Percentiles rank a stretch among this genome's conserved stretches.
phyloP scores from a whole-genome alignment of 2,329 filamentous ascomycete species.

The Lasiodiplodia gonubiensis region DNA sequence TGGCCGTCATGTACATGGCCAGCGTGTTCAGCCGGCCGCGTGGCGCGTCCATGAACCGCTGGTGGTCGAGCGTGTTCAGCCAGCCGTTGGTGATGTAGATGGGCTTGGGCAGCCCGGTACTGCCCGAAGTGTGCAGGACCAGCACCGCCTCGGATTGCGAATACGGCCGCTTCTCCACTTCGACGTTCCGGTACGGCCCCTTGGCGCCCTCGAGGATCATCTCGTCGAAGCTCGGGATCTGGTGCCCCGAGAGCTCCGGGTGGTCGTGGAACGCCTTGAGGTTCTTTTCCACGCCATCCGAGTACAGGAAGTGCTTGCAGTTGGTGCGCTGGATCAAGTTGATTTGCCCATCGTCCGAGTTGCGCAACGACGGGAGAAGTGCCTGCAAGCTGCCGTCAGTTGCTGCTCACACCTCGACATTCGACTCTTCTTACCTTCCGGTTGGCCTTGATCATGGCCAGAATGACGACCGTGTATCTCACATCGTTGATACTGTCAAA shows the following conservation, averaged over 20 bases:
- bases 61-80: conserved; percentile 32
- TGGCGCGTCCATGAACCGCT: conserved; percentile 31
- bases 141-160: conserved; percentile 34
- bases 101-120: conserved; percentile 44
- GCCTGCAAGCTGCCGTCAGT: conserved; percentile 1
- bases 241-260: background rate
- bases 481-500: conserved; percentile 18
- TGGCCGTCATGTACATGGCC: conserved; percentile 18
- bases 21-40: conserved; percentile 30
- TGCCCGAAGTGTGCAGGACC: conserved; percentile 44
- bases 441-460: conserved; percentile 27
- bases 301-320: conserved; percentile 22
- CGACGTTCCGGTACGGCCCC: conserved; percentile 5
- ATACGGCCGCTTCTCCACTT: conserved; percentile 20
- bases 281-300: conserved; percentile 21
- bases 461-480: conserved; percentile 23
- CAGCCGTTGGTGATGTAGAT: conserved; percentile 34
- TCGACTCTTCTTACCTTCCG: conserved; percentile 10
- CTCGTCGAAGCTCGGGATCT: conserved; percentile 23
- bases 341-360: conserved; percentile 27
- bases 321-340: conserved; percentile 21
- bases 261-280: conserved; percentile 15
- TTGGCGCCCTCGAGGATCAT: conserved; percentile 21
- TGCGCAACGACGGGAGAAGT: conserved; percentile 26
- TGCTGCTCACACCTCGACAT: background rate